Conservation (phyloP, 805 yeast genomes). For the Candida multigemmis region DNA sequence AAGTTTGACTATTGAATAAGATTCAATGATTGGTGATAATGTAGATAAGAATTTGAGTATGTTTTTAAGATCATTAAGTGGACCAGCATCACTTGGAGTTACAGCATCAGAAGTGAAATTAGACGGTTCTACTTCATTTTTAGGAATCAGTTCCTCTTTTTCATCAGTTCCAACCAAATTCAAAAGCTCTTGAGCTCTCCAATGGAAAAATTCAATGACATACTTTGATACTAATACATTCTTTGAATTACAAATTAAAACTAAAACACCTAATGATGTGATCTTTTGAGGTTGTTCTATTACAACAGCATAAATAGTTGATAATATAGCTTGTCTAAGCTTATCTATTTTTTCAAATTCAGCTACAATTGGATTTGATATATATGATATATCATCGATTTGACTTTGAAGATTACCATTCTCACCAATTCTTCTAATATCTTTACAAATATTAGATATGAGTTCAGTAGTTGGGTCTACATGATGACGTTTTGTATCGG, state of each 20-base stretch:
- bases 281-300: slow-evolving; percentile 90
- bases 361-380: slow-evolving; percentile 56
- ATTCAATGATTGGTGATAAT: slow-evolving; percentile 54
- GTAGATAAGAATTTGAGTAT: slow-evolving; percentile 62
- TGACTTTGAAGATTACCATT: slow-evolving; percentile 28
- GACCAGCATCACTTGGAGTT: slow-evolving; percentile 34
- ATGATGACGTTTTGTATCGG: slow-evolving; percentile 27
- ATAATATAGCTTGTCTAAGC: slow-evolving; percentile 49
- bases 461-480: slow-evolving; percentile 32
- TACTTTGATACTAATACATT: slow-evolving; percentile 60
- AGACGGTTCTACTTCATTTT: too few relatives aligned
- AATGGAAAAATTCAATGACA: slow-evolving; percentile 61
- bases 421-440: slow-evolving; percentile 35
- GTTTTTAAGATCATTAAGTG: slow-evolving; percentile 65
- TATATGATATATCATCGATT: slow-evolving; percentile 49
- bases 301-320: slow-evolving; percentile 59
- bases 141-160: slow-evolving; percentile 8
- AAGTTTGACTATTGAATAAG: slow-evolving; percentile 27
- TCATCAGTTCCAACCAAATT: slow-evolving; percentile 14
- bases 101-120: slow-evolving; percentile 1
- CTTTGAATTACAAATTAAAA: slow-evolving; percentile 57
- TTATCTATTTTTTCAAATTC: slow-evolving; percentile 57
- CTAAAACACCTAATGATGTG: slow-evolving; percentile 57
- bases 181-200: slow-evolving; percentile 49
- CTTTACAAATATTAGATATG: slow-evolving; percentile 34